A percentile compares a stretch with the other conserved stretches of the same genome.
phyloP scores from a whole-genome alignment of 495 filamentous ascomycete genomes.

The Pyrenopolyporus hunteri region DNA sequence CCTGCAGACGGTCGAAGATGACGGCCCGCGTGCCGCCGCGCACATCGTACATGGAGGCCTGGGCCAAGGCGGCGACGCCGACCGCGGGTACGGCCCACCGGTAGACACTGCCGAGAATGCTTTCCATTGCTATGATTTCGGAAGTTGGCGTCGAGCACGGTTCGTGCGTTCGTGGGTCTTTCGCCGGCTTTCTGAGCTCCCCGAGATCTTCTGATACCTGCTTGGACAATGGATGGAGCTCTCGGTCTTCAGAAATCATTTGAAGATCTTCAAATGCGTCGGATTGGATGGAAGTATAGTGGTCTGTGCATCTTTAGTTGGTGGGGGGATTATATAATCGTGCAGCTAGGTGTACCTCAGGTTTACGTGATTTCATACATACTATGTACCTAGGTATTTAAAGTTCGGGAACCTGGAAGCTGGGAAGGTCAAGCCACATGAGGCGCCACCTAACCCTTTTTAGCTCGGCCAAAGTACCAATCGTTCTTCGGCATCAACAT shows the following conservation, averaged over 20 bases:
- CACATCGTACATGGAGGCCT: constrained; percentile 93
- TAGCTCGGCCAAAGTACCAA: constrained; percentile 2
- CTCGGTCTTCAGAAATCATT: constrained; percentile 18
- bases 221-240: constrained; percentile 25
- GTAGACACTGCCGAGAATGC: constrained; percentile 54
- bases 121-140: constrained; percentile 27
- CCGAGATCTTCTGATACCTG: not conserved
- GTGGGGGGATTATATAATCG: too few species aligned
- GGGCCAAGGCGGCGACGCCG: constrained; percentile 63
- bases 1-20: constrained; percentile 94
- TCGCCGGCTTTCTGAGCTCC: not conserved
- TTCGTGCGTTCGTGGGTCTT: not conserved
- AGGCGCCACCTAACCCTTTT: constrained; percentile 7
- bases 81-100: constrained; percentile 73
- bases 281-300: too few species aligned
- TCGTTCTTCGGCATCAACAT: constrained; percentile 21
- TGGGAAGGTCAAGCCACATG: constrained; percentile 26
- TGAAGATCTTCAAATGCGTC: too few species aligned
- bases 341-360: too few species aligned
- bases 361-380: too few species aligned
- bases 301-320: too few species aligned
- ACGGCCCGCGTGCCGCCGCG: constrained; percentile 91
- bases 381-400: too few species aligned
- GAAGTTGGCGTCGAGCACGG: not conserved
- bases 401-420: too few species aligned